phyloP scores from a whole-genome alignment of 495 filamentous ascomycete genomes.

The Pseudoneurospora amorphoporcata region DNA sequence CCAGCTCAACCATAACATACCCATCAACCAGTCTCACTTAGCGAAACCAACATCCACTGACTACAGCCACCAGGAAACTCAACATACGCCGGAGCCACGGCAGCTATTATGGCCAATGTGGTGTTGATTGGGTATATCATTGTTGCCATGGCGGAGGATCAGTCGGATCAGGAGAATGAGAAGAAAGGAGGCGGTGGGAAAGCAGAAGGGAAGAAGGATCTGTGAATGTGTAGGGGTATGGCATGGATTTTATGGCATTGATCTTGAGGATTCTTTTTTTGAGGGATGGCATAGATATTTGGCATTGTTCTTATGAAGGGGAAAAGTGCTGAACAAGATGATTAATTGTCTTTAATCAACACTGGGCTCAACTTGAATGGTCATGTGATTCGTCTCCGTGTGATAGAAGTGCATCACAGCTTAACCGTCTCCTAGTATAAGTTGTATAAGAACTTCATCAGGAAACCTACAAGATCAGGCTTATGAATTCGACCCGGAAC shows the following conservation, averaged over 20 bases:
- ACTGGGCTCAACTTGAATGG: no score
- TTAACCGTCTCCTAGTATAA: background rate
- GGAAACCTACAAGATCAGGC: background rate
- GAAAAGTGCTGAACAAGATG: background rate
- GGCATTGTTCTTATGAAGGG: background rate
- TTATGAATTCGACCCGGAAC: background rate
- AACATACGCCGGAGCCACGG: constrained; percentile 72
- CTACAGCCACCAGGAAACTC: constrained; percentile 53
- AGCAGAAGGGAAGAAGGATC: constrained; percentile 48
- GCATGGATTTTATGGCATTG: background rate
- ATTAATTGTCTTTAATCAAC: background rate
- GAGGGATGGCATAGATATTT: background rate
- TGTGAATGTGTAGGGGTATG: constrained; percentile 20
- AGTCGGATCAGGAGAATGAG: constrained; percentile 48
- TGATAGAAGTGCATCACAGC: background rate
- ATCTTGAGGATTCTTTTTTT: no score
- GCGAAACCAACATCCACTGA: background rate
- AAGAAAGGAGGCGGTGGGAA: constrained; percentile 24
- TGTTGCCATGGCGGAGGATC: constrained; percentile 87
- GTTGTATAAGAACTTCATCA: background rate
- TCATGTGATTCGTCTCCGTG: background rate
- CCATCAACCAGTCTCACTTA: background rate
- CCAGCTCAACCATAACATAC: background rate
- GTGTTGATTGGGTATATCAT: constrained; percentile 85
- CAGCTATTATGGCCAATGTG: constrained; percentile 83